Base-by-base conservation (phyloP, 768 basidiomycete genomes). In the Termitomyces sp. region DNA sequence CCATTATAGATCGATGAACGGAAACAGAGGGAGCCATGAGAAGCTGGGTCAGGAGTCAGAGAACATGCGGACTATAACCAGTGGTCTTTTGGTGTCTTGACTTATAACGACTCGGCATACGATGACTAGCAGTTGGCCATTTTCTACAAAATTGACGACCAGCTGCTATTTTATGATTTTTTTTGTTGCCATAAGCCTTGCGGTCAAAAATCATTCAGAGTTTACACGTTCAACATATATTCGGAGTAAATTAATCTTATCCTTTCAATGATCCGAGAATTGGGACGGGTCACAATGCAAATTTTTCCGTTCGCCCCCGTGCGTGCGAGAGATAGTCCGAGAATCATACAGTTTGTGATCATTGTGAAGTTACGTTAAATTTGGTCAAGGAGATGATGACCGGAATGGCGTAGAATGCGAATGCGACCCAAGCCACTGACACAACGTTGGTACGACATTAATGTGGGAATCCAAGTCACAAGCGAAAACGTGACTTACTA, bases 351-450 rank as follows among this genome's bases (percentile, higher is more conserved):
- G 35, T 28, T 3, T 14, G 20, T 8, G 3, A 30, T 63, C 28
- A 64, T 50, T 65, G 59, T 8, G 72, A 67, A 4, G 80, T 78
- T 61, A 89, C 78, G 50, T 91, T 85, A 38, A 90, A 67, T 69
- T 88, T 90, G 12, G 87, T 77, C 49, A 91, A 71, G 9, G 88
- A 83, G 61, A 83, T 80, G 20, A 90, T 80, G 46, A 92, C 75
- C 5, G 90, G 88, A 23, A 90, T 80, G 2, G 79, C 82, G 60
- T 82, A 86, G 68, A 93, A 92, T 5, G 86, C 83, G 63, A 89
- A 90, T 16, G 82, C 89, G 20, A 91, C 83, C 83, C 87, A 91
- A 46, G 86, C 78, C 88, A 93, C 90, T 93, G 47, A 16, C 47
- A 16, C 43, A 28, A 18, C 23, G 49, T 54, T 93, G 47, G 16